phyloP scores from a whole-genome alignment of 1,284 basidiomycete species.

The Meira nashicola region DNA sequence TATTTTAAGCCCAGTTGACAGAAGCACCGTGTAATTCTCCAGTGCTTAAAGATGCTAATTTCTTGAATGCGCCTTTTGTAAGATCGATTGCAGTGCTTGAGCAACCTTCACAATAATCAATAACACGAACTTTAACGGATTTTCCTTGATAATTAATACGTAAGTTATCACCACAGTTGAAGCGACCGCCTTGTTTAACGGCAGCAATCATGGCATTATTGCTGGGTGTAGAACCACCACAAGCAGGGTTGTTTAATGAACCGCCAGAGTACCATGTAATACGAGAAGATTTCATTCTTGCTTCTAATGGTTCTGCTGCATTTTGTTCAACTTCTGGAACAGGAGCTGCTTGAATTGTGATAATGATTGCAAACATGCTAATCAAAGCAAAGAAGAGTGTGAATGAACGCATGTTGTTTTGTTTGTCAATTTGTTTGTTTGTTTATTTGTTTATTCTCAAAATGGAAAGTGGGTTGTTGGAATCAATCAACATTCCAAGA shows the following conservation, averaged over 20 bases:
- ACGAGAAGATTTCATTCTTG: neutral
- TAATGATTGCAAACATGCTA: no score
- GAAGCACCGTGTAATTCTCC: slow-evolving; percentile 30
- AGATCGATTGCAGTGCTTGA: slow-evolving; percentile 29
- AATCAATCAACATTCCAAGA: no score
- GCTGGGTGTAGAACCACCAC: slow-evolving; percentile 35
- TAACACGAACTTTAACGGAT: slow-evolving; percentile 15
- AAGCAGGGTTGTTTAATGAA: slow-evolving; percentile 43
- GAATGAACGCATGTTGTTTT: no score
- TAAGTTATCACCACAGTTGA: slow-evolving; percentile 12
- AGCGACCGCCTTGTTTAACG: slow-evolving; percentile 27
- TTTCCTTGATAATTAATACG: slow-evolving; percentile 14
- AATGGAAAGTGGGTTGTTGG: no score
- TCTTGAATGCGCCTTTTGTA: slow-evolving; percentile 32
- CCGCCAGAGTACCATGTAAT: slow-evolving; percentile 12
- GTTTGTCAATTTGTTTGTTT: no score
- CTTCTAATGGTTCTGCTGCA: no score
- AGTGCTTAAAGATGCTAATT: slow-evolving; percentile 28
- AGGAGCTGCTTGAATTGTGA: no score
- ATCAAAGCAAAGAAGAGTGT: neutral
- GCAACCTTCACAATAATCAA: slow-evolving; percentile 16
- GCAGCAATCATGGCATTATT: slow-evolving; percentile 38
- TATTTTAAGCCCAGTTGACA: neutral
- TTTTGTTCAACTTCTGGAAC: no score
- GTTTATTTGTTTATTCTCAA: no score